Percentiles rank a stretch among this genome's conserved stretches.
Conservation (phyloP, 2,329 filamentous ascomycete genomes). For the Fusarium citri region DNA sequence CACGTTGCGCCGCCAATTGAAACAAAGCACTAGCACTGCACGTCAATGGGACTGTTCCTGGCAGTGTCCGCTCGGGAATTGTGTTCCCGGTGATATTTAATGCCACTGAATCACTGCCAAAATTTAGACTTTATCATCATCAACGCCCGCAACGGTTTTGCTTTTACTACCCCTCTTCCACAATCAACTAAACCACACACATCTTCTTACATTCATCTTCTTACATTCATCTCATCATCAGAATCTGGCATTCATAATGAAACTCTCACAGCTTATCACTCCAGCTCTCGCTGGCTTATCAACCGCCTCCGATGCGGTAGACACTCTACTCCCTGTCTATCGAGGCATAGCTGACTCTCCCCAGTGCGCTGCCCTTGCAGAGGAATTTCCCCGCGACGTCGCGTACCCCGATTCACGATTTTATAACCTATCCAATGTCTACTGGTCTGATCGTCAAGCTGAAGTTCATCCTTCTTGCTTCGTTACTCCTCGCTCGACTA, state of each 20-base stretch:
- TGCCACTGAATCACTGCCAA: background rate
- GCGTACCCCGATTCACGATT: background rate
- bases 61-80: background rate
- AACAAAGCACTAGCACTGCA: background rate
- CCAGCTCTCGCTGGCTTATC: background rate
- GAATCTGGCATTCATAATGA: background rate
- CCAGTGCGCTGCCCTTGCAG: background rate
- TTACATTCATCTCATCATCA: background rate
- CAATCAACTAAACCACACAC: background rate
- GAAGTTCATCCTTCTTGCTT: constrained; percentile 15
- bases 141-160: background rate
- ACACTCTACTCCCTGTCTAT: too few species aligned
- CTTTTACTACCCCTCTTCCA: background rate
- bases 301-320: background rate
- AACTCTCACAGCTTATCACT: background rate
- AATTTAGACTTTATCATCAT: background rate
- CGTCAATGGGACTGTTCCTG: background rate
- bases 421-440: constrained; percentile 7
- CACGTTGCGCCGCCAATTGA: background rate
- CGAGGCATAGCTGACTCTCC: background rate
- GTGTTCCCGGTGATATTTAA: background rate
- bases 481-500: background rate
- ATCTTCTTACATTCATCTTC: background rate
- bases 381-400: background rate
- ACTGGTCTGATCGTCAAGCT: constrained; percentile 21